phyloP scores from a whole-genome alignment of 352 stramenopile genomes.

The Blastocystis sp. region DNA sequence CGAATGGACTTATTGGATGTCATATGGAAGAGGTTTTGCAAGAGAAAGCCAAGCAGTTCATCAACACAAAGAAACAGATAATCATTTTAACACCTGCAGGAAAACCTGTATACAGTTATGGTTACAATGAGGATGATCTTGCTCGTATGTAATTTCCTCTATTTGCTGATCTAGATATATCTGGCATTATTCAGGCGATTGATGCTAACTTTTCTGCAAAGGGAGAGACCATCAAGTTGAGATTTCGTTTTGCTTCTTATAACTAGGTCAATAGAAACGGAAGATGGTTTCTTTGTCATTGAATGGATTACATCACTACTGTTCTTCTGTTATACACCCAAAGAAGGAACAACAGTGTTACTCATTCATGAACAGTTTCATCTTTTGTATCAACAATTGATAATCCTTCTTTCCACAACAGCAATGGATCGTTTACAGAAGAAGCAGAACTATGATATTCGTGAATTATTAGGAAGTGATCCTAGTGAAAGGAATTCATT shows the following conservation, averaged over 20 bases:
- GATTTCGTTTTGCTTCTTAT: background rate
- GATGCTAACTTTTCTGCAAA: background rate
- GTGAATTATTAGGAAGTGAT: constrained; percentile 24
- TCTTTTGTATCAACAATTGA: constrained; percentile 44
- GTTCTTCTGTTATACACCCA: constrained; percentile 49
- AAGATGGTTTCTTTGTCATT: constrained; percentile 24
- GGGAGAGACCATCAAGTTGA: constrained; percentile 25
- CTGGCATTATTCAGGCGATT: constrained; percentile 1
- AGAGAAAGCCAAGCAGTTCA: background rate
- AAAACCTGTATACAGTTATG: constrained; percentile 46
- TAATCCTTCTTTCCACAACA: constrained; percentile 23
- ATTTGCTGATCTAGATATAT: background rate
- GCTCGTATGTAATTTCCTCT: background rate
- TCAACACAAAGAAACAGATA: constrained; percentile 20
- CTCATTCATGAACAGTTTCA: constrained; percentile 47
- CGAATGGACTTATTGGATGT: constrained; percentile 5
- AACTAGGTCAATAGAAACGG: constrained; percentile 2
- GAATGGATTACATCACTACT: constrained; percentile 22
- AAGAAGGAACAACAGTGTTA: background rate
- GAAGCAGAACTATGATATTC: constrained; percentile 50
- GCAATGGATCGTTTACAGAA: constrained; percentile 7
- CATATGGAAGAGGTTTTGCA: constrained; percentile 43
- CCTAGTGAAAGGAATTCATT: background rate
- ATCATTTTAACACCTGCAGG: constrained; percentile 31
- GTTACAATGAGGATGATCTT: constrained; percentile 27